Evolutionary conservation across 495 filamentous ascomycete genomes (phyloP), one percentile per base, ranked within the genome.

Genomic region (Penicillium bialowiezense): DNA sequence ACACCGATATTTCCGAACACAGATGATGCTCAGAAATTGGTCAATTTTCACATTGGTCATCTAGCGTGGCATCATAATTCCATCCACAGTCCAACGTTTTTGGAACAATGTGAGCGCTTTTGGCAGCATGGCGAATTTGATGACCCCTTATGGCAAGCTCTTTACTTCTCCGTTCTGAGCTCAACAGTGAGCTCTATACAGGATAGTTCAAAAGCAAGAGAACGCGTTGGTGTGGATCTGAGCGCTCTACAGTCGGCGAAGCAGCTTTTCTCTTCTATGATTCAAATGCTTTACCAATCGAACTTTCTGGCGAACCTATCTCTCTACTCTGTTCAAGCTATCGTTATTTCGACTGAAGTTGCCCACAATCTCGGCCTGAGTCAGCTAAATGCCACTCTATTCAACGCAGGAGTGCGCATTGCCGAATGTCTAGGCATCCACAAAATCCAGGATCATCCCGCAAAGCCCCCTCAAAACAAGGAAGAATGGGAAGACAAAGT

Each of bases 361-460:
- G 73, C 74, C 6, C 73, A 78, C 44, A 70, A 72, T 24, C 60
- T 78, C 2, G 75, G 75, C 13, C 67, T 68, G 23, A 71, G 67
- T n/a, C 66, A 73, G 35, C 50, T 67, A 10, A 71, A 75, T 28
- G 66, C 69, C 2, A 68, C 69, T 6, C 49, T 65, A 7, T 67
- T 75, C 43, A 68, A 69, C 23, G 62, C 66, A 7, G 70, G 54
- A 8, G 71, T 71, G 3, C 64, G 64, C 14, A 76, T 70, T 48
- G 69, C 69, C 14, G 64, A 69, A 42, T 68, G 64, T 23, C 48
- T 70, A 1, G 65, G 68, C 1, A 41, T 71, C 8, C 69, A 69
- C 50, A 60, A 59, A 39, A 59, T 66, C 5, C 62, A 66, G 12
- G 53, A 60, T 7, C 49, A 65, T 7, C 40, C 50, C 1, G 29